Base-by-base conservation (phyloP, 2,329 filamentous ascomycete genomes). In the Apiospora sp. region DNA sequence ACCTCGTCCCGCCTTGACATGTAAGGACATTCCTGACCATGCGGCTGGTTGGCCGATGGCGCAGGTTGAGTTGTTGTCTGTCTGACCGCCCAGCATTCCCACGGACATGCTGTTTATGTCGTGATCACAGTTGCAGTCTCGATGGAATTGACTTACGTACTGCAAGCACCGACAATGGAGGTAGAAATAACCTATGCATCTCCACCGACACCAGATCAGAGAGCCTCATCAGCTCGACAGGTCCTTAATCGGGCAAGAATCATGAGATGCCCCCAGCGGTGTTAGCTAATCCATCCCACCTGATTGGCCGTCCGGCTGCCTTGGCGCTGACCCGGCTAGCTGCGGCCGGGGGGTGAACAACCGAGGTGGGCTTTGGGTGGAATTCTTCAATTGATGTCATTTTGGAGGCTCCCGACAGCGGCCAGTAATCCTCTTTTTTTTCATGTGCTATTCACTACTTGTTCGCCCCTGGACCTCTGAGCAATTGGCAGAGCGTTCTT, bases 321-420 rank as follows among this genome's bases (percentile, higher is more conserved):
- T 64, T 64, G 34, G 58, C 34, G 58, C 58, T 37, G 27, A 37
- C 22, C 54, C 54, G 54, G 54, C 54, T 61, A 61, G 19, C 54
- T 37, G 54, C 54, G 54, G 54, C 58, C 58, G 34, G 58, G 58
- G 58, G 54, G 16, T n/a, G 58, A 64, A 64, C 58, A 34, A 41
- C 58, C 34, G 58, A 22, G 19, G 30, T 41, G 58, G 58, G 30
- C 41, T 64, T 34, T 64, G 34, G 58, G 58, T 64, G 34, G 58
- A 41, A 64, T 64, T 64, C 58, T 64, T 34, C 58, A 64, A 64
- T 64, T 64, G 58, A 64, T 64, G 58, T 64, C 58, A 64, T 64
- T 64, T 64, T 58, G 22, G 19, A 64, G 19, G 58, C 58, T 64
- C 58, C 58, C 30, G 58, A 64, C 30, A 64, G 58, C 58, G 58